Evolutionary conservation across 805 yeast genomes (phyloP), one percentile per base, ranked within the genome.

Genomic region (Nematodospora valgi): DNA sequence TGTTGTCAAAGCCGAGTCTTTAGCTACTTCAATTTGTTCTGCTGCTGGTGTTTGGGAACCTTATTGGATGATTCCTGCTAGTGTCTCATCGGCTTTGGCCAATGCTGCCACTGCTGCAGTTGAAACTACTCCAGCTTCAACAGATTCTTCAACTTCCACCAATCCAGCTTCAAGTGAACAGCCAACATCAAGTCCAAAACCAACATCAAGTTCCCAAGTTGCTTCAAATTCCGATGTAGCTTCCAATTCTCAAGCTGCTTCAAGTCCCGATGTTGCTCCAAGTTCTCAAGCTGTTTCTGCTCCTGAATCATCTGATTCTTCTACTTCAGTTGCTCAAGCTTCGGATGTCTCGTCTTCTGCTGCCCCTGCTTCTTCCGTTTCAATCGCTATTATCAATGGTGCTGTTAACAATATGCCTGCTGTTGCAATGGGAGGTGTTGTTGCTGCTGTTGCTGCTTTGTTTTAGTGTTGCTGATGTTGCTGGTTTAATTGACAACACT

Each of bases 241-340:
- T 0, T 89, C 98, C 11, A 86, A 89, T 45, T 89, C 98, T 2
- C 89, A 89, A 10, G 27, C 32, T 13, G 14, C 31, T n/a, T 13
- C 35, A 23, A 11, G 34, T 24, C 5, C 25, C n/a, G 25, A 10
- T 11, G 25, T 22, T 27, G 26, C 16, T n/a, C 7, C 16, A 20
- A n/a, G 11, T 22, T 26, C 32, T 14, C 9, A n/a, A 6, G 28
- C 16, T 17, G 11, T 20, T 4, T 15, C 31, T 5, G 16, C 3
- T 25, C 24, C 30, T 12, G 38, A 14, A 19, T 4, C 23, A 6
- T n/a, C 28, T 15, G 15, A 28, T 11, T 4, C 25, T 14, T 14
- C 24, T 10, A 15, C 29, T 23, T 19, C 26, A 12, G 32, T 18
- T 18, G 20, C 11, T 10, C 7, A 9, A 27, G 31, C n/a, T n/a